Base-by-base conservation (phyloP, 345 rosid genomes). In the Citrus unshiu region DNA sequence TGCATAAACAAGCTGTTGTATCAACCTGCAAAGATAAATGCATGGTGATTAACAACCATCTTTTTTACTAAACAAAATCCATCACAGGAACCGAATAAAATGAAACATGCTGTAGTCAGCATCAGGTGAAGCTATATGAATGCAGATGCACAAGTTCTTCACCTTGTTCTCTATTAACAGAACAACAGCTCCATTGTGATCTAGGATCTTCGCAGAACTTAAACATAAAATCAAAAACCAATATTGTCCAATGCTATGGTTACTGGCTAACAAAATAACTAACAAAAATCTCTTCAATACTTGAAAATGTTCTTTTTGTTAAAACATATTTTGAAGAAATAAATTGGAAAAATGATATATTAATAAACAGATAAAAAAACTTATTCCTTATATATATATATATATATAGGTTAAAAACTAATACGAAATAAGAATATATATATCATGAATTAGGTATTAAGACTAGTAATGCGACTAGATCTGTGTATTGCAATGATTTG, bases 1-100 rank as follows among this genome's bases (percentile, higher is more conserved):
- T 85, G 82, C 96, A 92, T 32, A 90, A 84, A 76, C 96, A 92
- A 51, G 92, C 90, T 30, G 93, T 92, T 9, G 93, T 82, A 80
- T 92, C 96, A 59, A 92, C 96, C 96, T 90, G 92, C 81, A 83
- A 27, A 73, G 27, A 70, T 60, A 79, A n/a, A 80, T 24, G 54
- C 12, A 40, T 14, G 37, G 72, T 54, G 35, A 70, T 75, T 73
- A 66, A 40, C 61, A 24, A 73, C 67, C 6, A 56, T 25, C 9
- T 56, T 14, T 27, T 30, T 43, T 19, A 71, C 18, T 5, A 32
- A 40, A 34, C 24, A 7, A 40, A 5, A 3, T 39, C n/a, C 54
- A 43, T 13, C 46, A 61, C 43, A 56, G 78, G 40, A 67, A 46
- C 21, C 62, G 56, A 30, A 56, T 18, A 75, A 34, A 27, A 69